Evolutionary conservation across 2,329 filamentous ascomycete species (phyloP).

Genomic region (Cercospora canescens): DNA sequence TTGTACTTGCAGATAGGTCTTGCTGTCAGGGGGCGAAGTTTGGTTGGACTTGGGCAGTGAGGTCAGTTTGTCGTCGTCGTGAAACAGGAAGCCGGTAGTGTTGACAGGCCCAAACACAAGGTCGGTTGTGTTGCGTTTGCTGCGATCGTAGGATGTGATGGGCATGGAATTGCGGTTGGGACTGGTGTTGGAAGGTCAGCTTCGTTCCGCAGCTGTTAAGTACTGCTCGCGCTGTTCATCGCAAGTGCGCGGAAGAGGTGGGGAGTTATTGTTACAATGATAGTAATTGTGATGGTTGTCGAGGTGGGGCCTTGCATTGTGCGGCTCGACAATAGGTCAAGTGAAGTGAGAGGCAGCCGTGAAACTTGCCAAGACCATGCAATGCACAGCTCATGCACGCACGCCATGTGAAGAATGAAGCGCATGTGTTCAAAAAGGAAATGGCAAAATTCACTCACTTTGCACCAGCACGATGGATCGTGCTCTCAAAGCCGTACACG

Average conservation of each 20-base stretch:
- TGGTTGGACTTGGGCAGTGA: constrained; percentile 31
- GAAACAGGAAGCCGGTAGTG: constrained; percentile 81
- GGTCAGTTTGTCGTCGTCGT: constrained; percentile 57
- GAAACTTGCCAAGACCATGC: constrained; percentile 3
- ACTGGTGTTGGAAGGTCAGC: constrained; percentile 48
- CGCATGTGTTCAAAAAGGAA: neutral
- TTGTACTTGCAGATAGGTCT: constrained; percentile 69
- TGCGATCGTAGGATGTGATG: constrained; percentile 68
- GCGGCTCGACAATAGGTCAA: constrained; percentile 9
- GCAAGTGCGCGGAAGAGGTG: constrained; percentile 5
- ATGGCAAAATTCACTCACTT: constrained; percentile 68
- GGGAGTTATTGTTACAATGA: constrained; percentile 20
- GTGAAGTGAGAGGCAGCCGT: neutral
- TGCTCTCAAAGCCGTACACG: constrained; percentile 58
- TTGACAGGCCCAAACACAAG: constrained; percentile 75
- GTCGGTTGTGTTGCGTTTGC: constrained; percentile 58
- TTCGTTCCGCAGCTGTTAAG: constrained; percentile 14
- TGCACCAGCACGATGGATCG: constrained; percentile 70
- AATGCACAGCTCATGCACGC: constrained; percentile 8
- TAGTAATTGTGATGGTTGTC: constrained; percentile 6
- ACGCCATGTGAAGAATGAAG: neutral
- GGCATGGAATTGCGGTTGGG: constrained; percentile 94
- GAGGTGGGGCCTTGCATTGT: constrained; percentile 2
- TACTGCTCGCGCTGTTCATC: constrained; percentile 16
- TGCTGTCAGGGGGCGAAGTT: constrained; percentile 64